Base-by-base conservation (phyloP, 2,329 filamentous ascomycete species). In the Exophiala xenobiotica region DNA sequence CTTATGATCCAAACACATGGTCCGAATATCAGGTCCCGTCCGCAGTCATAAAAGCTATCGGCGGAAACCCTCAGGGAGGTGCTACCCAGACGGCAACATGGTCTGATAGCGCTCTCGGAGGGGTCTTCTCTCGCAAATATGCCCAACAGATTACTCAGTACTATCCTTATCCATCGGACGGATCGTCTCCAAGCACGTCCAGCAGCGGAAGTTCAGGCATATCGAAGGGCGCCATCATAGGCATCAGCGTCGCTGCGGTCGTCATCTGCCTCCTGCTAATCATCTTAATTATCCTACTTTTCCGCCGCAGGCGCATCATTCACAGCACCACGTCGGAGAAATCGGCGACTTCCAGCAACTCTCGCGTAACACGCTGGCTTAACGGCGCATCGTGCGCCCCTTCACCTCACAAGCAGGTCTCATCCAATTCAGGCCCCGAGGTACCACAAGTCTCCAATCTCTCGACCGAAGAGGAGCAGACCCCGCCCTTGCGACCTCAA, bases 201-300 rank as follows among this genome's bases (percentile, higher is more conserved):
- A 22, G 22, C 2, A 16, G 42, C 9, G 42, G 46, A 18, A 22
- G 49, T n/a, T 52, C 44, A 8, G 50, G 50, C 5, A 33, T 55
- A 22, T 53, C 44, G 46, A 52, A 51, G 74, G 75, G 85, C 1
- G 77, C 76, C 0, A 82, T 84, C 0, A 82, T 84, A 0, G 78
- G 87, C 2, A 67, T 86, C 0, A 82, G 82, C 12, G 80, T 83
- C 3, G 75, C 85, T 3, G 71, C 84, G 1, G 82, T 81, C 2
- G 69, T 82, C 1, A 74, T 84, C 38, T 68, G 82, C 42, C 58
- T 86, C 33, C 78, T 77, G 1, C 74, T 75, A 14, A 54, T 78
- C 4, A 68, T 77, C 19, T 72, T 84, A 11, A 69, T 71, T 4
- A 70, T 80, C 35, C 69, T 81, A 16, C 69, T 85, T 16, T 80